Percentiles rank a stretch among this genome's conserved stretches.
These are phyloP conservation scores for Phytophthora macrochlamydospora DNA, from an alignment of 352 stramenopile species.

Conservation along the genomic window DNA sequence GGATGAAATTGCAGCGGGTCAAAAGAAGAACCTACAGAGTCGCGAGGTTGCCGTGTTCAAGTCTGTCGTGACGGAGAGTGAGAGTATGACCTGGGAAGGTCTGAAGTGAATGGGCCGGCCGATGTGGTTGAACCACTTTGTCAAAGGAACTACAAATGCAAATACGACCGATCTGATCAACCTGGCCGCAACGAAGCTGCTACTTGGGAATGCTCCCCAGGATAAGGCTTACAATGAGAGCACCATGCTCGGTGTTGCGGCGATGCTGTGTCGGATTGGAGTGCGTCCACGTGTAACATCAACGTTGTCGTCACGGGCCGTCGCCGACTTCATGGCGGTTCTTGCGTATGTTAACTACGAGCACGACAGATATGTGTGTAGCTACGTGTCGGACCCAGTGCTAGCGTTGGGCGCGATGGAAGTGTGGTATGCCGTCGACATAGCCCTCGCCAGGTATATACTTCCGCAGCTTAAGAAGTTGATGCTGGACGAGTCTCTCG, in stretches of 20 bases:
- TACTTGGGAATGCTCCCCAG: neutral
- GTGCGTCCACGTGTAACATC: neutral
- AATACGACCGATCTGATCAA: neutral
- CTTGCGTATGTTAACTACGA: neutral
- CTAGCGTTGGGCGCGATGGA: neutral
- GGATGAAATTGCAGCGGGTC: no score
- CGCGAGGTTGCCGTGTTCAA: no score
- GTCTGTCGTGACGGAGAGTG: no score
- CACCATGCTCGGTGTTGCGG: neutral
- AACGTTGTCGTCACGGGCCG: neutral
- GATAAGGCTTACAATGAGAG: neutral
- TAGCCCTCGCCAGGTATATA: neutral
- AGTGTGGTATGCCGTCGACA: neutral
- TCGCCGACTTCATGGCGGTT: neutral
- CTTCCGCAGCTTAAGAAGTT: neutral
- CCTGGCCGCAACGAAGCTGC: neutral
- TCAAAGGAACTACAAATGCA: no score
- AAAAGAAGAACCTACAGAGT: no score
- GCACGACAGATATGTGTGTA: neutral
- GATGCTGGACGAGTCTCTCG: neutral
- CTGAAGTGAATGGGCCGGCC: no score
- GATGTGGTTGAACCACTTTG: no score
- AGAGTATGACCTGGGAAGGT: no score
- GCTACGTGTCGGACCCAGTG: neutral
- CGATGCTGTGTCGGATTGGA: neutral